Base-by-base conservation (phyloP, 441 rosid species). In the California macrophylla region DNA sequence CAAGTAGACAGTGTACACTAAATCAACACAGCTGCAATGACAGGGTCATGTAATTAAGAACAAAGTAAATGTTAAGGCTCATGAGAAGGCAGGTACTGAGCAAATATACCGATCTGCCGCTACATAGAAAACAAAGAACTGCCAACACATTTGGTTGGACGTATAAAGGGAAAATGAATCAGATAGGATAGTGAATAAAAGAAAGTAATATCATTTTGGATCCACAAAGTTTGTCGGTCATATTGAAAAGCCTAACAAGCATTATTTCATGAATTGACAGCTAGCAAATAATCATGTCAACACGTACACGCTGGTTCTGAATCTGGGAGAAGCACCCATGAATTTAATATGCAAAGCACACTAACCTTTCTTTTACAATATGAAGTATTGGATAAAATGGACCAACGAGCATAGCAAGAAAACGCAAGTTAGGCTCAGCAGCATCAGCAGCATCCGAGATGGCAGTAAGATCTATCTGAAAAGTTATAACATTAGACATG, bases 321-420 rank as follows among this genome's bases (percentile, higher is more conserved):
- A 9, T 7, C 21, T 13, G 36, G 20, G 26, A 21, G 29, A 72
- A 54, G 29, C 66, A 18, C 20, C 65, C 63, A 60, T 29, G 30
- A 77, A 69, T 24, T 54, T 18, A 73, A 23, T 56, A 26, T 52
- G 36, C 40, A 66, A n/a, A 30, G 40, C 30, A 66, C 34, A 85
- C 88, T 61, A 75, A 91, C 97, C 95, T 88, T 73, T 86, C 90
- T 72, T 83, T 86, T 74, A 89, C 79, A 54, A 85, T 72, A 66
- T 87, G 84, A 70, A 91, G 91, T 68, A 91, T 85, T 12, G 93
- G 95, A 72, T 86, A 89, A 71, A 84, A 86, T 32, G 93, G 97
- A 70, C 97, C 90, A 47, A 80, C 83, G 80, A 89, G 89, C 92
- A 87, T 89, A 0, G 95, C 90, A 74, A 91, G 85, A 75, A 91